These are phyloP conservation scores for Knoxdaviesia proteae DNA, from an alignment of 2,329 filamentous ascomycete species.

Conservation along the genomic window DNA sequence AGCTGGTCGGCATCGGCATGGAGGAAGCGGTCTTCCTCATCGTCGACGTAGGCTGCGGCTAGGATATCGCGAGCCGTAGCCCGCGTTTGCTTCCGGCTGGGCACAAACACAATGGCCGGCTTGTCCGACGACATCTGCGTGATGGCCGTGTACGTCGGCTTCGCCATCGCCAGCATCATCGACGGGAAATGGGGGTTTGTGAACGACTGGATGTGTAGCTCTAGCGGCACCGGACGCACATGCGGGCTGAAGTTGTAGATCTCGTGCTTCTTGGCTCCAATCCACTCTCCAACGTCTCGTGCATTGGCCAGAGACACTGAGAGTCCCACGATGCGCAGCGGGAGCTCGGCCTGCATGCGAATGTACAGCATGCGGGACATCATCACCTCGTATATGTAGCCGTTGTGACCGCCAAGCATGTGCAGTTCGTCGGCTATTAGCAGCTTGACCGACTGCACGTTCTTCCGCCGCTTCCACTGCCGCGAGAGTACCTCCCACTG, in stretches of 20 bases:
- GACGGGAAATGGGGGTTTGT: conserved; percentile 93
- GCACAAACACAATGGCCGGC: conserved; percentile 79
- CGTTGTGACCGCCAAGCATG: conserved; percentile 67
- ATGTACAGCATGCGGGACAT: conserved; percentile 98
- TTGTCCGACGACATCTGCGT: conserved; percentile 75
- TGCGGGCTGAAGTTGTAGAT: conserved; percentile 98
- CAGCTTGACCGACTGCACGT: conserved; percentile 71
- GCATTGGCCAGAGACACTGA: conserved; percentile 87
- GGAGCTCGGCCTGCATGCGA: conserved; percentile 64
- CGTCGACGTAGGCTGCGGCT: conserved; percentile 69
- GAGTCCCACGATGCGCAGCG: conserved; percentile 71
- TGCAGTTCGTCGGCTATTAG: conserved; percentile 94
- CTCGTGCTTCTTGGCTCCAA: conserved; percentile 91
- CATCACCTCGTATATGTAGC: conserved; percentile 85
- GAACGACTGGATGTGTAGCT: conserved; percentile 89
- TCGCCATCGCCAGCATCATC: conserved; percentile 95
- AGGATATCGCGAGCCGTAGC: conserved; percentile 72
- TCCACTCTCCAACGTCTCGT: conserved; percentile 89
- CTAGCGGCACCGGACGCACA: conserved; percentile 69
- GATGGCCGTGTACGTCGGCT: conserved; percentile 77
- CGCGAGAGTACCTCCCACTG: conserved; percentile 95
- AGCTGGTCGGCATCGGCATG: conserved; percentile 70
- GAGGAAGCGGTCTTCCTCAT: conserved; percentile 84
- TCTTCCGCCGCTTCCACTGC: conserved; percentile 92
- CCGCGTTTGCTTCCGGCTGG: conserved; percentile 80